Conservation (phyloP, 345 rosid genomes). For the Theobroma cacao region DNA sequence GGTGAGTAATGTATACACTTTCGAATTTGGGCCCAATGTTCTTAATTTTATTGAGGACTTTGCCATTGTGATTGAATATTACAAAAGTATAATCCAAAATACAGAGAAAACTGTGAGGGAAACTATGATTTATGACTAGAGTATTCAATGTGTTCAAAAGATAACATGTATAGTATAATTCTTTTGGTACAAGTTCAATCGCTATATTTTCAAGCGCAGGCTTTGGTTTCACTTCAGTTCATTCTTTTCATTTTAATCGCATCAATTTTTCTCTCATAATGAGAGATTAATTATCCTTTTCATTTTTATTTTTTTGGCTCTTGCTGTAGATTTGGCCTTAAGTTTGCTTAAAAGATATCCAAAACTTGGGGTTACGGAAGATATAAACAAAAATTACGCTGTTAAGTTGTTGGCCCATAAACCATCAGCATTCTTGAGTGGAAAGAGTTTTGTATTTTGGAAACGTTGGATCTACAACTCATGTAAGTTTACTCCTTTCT, state of each 20-base stretch:
- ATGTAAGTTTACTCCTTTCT: neutral
- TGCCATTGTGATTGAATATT: neutral
- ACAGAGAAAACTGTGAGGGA: too few species aligned
- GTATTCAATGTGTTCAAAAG: too few species aligned
- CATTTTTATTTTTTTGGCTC: too few species aligned
- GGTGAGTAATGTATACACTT: neutral
- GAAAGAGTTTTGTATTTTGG: slow-evolving; percentile 4
- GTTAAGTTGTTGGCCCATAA: slow-evolving; percentile 9
- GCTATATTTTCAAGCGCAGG: too few species aligned
- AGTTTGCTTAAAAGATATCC: neutral
- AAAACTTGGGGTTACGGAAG: slow-evolving; percentile 1
- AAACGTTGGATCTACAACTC: slow-evolving; percentile 7
- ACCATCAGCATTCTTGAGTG: slow-evolving; percentile 8
- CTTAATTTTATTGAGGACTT: too few species aligned
- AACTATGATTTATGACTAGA: too few species aligned
- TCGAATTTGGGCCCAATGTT: too few species aligned
- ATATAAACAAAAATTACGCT: slow-evolving; percentile 6
- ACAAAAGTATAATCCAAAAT: too few species aligned
- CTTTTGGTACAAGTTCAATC: too few species aligned
- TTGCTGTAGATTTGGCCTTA: neutral
- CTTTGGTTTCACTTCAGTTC: too few species aligned
- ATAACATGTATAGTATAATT: too few species aligned
- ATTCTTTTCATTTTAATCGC: too few species aligned
- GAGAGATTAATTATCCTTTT: neutral
- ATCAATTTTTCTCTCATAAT: neutral